Evolutionary conservation across 768 basidiomycete species (phyloP).

Genomic region (Pleurotus eryngii): DNA sequence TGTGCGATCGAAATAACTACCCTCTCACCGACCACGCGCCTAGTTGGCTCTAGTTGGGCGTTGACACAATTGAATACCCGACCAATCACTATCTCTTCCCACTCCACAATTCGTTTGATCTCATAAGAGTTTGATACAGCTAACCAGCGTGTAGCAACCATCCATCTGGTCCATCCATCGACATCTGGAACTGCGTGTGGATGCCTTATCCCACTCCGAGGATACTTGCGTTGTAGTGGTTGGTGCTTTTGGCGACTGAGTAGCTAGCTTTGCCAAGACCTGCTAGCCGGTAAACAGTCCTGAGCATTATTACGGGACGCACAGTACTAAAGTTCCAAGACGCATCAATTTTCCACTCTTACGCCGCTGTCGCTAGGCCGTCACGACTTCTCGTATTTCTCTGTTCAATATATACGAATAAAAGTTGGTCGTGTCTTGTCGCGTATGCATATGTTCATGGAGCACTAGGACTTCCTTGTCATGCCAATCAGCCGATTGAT

Average conservation of each 20-base stretch:
- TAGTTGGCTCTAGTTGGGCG: conserved; percentile 2
- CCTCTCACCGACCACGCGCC: neutral
- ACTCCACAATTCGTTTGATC: conserved; percentile 7
- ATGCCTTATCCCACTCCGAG: too few species aligned
- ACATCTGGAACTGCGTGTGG: neutral
- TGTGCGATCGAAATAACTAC: neutral
- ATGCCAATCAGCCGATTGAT: too few species aligned
- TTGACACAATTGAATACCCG: conserved; percentile 1
- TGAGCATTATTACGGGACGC: neutral
- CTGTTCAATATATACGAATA: too few species aligned
- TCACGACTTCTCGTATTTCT: neutral
- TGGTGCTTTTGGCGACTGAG: neutral
- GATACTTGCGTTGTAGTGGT: neutral
- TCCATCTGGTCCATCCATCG: neutral
- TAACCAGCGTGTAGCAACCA: conserved; percentile 3
- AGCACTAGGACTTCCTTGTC: too few species aligned
- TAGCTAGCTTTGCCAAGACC: neutral
- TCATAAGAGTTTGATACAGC: neutral
- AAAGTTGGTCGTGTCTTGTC: too few species aligned
- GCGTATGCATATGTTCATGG: too few species aligned
- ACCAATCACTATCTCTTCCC: neutral
- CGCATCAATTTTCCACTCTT: conserved; percentile 8
- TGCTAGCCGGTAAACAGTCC: neutral
- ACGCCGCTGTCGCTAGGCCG: conserved; percentile 6
- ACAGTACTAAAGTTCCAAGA: neutral